Evolutionary conservation across 345 rosid species (phyloP), one percentile per base, ranked within the genome.

Genomic region (Kernera saxatilis): DNA sequence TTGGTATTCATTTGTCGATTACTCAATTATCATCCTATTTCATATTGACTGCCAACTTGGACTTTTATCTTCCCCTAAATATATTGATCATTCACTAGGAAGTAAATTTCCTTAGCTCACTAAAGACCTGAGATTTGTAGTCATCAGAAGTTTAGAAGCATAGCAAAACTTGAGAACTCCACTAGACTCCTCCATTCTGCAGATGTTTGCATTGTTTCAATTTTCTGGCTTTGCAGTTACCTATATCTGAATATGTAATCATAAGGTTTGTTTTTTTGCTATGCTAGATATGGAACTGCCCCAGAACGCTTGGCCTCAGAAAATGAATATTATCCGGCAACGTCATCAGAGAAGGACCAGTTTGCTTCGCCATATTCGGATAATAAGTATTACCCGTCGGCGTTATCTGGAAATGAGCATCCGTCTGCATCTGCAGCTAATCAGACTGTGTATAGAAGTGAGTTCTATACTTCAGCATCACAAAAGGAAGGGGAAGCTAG

Each of bases 271-370:
- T 0, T 48, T 60, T 67, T 69, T 39, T 51, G 51, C 39, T 48
- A 48, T 71, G 62, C 54, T 72, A 82, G 80, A 29, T 69, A 75
- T 65, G 74, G 69, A 55, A 46, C 63, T 46, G 82, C 57, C 12
- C 32, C 75, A 48, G 79, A 76, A 29, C 53, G 17, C 23, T 21
- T 50, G 51, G 65, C 53, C 66, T 36, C 79, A 54, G 79, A 63
- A 53, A 63, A 35, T 22, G 79, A 76, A 63, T 63, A 70, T 63
- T 1, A 46, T 55, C 75, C 61, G 9, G 60, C 54, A 55, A 46
- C 66, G 0, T 23, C 66, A 69, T 69, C 66, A 15, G 79, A 70
- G 66, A 76, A 69, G 10, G 61, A 70, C 58, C 71, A 70, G 2
- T 54, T 54, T 63, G 22, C 75, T 29, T 55, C 75, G 29, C 65